Evolutionary conservation across 305 asterid genomes (phyloP).

Genomic region (Fraxinus baroniana): DNA sequence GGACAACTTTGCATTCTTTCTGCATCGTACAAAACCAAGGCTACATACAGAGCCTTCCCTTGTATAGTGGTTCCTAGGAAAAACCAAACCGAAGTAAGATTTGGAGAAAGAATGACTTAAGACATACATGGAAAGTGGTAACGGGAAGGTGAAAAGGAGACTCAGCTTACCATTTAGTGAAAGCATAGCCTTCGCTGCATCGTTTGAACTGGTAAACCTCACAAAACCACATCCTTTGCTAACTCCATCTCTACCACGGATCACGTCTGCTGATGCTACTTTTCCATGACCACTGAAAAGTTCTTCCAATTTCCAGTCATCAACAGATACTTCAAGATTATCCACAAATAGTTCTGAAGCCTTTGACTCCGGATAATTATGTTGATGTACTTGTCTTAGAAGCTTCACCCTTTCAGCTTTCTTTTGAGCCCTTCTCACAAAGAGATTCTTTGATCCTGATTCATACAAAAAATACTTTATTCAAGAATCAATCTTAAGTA

Average conservation of each 20-base stretch:
- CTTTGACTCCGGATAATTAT: neutral
- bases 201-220: slow-evolving; percentile 27
- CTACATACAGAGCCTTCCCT: slow-evolving; percentile 34
- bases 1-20: slow-evolving; percentile 3
- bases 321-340: slow-evolving; percentile 33
- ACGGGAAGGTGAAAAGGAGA: neutral
- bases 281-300: slow-evolving; percentile 35
- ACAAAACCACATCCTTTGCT: slow-evolving; percentile 39
- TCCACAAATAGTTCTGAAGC: slow-evolving; percentile 27
- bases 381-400: slow-evolving; percentile 13
- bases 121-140: neutral
- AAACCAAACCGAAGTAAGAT: neutral
- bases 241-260: slow-evolving; percentile 25
- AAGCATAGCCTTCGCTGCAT: slow-evolving; percentile 35
- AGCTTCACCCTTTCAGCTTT: slow-evolving; percentile 29
- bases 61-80: slow-evolving; percentile 23
- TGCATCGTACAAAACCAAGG: slow-evolving; percentile 26
- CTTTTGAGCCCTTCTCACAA: slow-evolving; percentile 37
- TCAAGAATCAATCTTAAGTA: neutral
- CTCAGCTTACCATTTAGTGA: slow-evolving; percentile 32
- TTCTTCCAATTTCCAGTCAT: slow-evolving; percentile 25
- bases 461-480: neutral
- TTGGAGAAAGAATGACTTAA: neutral
- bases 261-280: slow-evolving; percentile 36
- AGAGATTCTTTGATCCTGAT: slow-evolving; percentile 38